Conservation (phyloP, 2,329 filamentous ascomycete species). For the Madurella fahalii region DNA sequence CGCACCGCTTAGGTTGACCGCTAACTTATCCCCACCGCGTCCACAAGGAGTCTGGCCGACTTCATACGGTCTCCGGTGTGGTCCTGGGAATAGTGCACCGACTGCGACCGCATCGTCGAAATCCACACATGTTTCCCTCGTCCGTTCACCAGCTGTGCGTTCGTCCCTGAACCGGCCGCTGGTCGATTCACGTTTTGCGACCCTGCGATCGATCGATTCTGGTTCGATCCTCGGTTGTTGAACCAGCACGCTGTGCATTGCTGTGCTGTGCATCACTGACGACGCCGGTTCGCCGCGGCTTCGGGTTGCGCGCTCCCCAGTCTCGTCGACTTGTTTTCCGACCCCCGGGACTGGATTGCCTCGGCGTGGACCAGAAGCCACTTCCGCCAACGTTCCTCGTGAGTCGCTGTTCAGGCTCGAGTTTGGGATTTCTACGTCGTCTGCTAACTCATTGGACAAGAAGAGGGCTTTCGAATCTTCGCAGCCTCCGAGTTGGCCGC, state of each 20-base stretch:
- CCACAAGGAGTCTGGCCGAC: background rate
- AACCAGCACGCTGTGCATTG: background rate
- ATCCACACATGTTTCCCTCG: conserved; percentile 17
- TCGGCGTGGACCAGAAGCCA: background rate
- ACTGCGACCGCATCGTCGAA: background rate
- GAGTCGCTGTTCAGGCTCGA: background rate
- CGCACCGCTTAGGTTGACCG: conserved; percentile 6
- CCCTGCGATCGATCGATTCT: background rate
- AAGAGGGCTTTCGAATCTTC: background rate
- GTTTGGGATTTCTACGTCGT: background rate
- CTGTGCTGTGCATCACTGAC: background rate
- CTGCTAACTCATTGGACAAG: background rate
- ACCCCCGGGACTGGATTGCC: background rate
- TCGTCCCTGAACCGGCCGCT: conserved; percentile 17
- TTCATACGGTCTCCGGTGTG: background rate
- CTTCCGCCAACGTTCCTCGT: background rate
- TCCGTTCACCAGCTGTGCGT: conserved; percentile 11
- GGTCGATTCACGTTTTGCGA: conserved; percentile 2
- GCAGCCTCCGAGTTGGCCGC: background rate
- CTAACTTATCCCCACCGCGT: background rate
- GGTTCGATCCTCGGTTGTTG: background rate
- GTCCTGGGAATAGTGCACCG: background rate
- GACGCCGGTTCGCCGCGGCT: background rate
- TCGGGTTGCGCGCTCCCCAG: background rate
- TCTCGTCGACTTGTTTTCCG: background rate